Evolutionary conservation across 2,329 filamentous ascomycete genomes (phyloP).

Genomic region (Nemania sp.): DNA sequence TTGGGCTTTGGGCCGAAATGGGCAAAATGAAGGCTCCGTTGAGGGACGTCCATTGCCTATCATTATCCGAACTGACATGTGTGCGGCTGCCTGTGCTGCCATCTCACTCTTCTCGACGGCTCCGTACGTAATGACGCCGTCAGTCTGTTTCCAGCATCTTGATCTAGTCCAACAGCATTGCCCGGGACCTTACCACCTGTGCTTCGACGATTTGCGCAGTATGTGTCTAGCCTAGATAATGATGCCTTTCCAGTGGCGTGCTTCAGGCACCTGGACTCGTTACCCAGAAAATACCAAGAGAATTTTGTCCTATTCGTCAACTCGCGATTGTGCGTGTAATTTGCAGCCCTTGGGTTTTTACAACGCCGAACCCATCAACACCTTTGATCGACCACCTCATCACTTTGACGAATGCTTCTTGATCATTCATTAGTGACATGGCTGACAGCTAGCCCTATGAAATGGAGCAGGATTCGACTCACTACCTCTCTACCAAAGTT

Average conservation of each 20-base stretch:
- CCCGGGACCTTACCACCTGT: slow-evolving; percentile 7
- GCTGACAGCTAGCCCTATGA: too few relatives aligned
- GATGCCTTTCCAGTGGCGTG: slow-evolving; percentile 5
- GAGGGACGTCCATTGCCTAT: slow-evolving; percentile 10
- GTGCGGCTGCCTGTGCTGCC: slow-evolving; percentile 7
- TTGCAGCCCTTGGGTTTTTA: too few relatives aligned
- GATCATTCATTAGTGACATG: too few relatives aligned
- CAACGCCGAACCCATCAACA: too few relatives aligned
- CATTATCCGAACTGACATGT: slow-evolving; percentile 13
- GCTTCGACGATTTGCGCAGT: slow-evolving; percentile 14
- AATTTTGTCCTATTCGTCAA: neutral
- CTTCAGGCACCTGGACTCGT: neutral
- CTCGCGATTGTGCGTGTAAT: neutral
- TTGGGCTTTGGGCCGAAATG: slow-evolving; percentile 25
- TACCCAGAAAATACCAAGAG: too few relatives aligned
- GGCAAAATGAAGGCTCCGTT: slow-evolving; percentile 3
- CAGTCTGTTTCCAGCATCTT: neutral
- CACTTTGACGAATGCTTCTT: too few relatives aligned
- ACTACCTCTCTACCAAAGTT: too few relatives aligned
- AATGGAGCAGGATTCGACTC: too few relatives aligned
- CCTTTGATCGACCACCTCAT: too few relatives aligned
- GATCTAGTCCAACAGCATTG: neutral
- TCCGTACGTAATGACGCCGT: neutral
- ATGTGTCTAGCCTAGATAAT: neutral
- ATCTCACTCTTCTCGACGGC: neutral